Evolutionary conservation across 2,329 filamentous ascomycete species (phyloP).

Genomic region (Phyllosticta capitalensis): DNA sequence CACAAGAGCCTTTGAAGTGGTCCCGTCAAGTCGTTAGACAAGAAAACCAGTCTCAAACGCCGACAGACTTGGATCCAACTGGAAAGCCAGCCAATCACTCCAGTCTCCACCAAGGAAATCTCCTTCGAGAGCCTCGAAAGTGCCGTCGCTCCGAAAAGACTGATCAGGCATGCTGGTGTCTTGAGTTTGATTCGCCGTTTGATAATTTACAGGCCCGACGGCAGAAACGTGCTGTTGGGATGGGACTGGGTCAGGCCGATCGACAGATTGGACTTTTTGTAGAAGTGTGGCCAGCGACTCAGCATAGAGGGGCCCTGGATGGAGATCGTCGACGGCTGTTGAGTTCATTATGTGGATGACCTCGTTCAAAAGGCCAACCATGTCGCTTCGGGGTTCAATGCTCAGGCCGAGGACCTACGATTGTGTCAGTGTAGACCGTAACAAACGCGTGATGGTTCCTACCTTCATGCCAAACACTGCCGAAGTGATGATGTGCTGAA

Average conservation of each 20-base stretch:
- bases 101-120: constrained; percentile 2
- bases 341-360: constrained; percentile 3
- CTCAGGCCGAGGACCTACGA: neutral
- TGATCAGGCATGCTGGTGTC: neutral
- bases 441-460: too few relatives aligned
- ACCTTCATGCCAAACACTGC: constrained; percentile 3
- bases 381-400: constrained; percentile 2
- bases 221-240: neutral
- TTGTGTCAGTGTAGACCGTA: neutral
- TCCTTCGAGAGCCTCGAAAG: neutral
- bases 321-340: constrained; percentile 4
- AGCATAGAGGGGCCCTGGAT: constrained; percentile 4
- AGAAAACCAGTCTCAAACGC: constrained; percentile 3
- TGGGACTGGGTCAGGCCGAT: neutral
- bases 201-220: neutral
- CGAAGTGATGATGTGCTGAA: neutral
- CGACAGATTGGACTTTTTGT: constrained; percentile 1
- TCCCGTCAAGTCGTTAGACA: neutral
- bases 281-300: neutral
- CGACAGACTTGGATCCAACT: constrained; percentile 1
- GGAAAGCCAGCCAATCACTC: constrained; percentile 8
- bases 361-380: constrained; percentile 1
- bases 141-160: neutral
- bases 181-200: too few relatives aligned
- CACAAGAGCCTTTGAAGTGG: neutral